Evolutionary conservation across 805 yeast species (phyloP).

Genomic region (Candida oleophila): DNA sequence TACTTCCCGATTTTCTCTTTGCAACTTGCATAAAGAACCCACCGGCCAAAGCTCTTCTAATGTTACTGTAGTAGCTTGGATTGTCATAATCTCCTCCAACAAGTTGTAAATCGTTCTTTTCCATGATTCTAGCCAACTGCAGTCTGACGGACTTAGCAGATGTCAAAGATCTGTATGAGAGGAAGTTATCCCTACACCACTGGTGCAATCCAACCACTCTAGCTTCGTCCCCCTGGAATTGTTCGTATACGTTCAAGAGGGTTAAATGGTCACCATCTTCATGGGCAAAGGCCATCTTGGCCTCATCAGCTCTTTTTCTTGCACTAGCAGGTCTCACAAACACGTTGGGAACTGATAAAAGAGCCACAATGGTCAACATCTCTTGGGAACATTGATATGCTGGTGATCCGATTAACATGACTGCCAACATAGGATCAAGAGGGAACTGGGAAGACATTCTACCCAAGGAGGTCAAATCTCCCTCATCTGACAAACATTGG

Average conservation of each 20-base stretch:
- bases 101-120: conserved; percentile 70
- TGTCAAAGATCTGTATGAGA: conserved; percentile 78
- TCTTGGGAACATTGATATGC: conserved; percentile 87
- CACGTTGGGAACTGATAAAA: conserved; percentile 91
- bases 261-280: conserved; percentile 96
- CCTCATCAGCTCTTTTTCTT: conserved; percentile 86
- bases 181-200: conserved; percentile 92
- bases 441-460: conserved; percentile 92
- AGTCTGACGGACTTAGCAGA: conserved; percentile 85
- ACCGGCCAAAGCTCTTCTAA: conserved; percentile 81
- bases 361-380: conserved; percentile 81
- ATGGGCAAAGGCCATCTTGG: conserved; percentile 83
- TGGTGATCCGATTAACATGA: conserved; percentile 84
- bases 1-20: conserved; percentile 72
- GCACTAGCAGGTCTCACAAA: conserved; percentile 91
- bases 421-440: conserved; percentile 92
- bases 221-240: conserved; percentile 75
- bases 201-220: conserved; percentile 59
- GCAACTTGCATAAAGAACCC: conserved; percentile 99
- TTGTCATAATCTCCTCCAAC: conserved; percentile 62
- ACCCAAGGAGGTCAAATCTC: conserved; percentile 85
- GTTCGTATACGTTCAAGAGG: conserved; percentile 82
- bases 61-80: conserved; percentile 66
- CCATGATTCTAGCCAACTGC: conserved; percentile 84
- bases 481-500: conserved; percentile 88